A percentile compares a stretch with the other conserved stretches of the same genome.
phyloP scores from a whole-genome alignment of 2,329 filamentous ascomycete species.

The Parafenestella ontariensis region DNA sequence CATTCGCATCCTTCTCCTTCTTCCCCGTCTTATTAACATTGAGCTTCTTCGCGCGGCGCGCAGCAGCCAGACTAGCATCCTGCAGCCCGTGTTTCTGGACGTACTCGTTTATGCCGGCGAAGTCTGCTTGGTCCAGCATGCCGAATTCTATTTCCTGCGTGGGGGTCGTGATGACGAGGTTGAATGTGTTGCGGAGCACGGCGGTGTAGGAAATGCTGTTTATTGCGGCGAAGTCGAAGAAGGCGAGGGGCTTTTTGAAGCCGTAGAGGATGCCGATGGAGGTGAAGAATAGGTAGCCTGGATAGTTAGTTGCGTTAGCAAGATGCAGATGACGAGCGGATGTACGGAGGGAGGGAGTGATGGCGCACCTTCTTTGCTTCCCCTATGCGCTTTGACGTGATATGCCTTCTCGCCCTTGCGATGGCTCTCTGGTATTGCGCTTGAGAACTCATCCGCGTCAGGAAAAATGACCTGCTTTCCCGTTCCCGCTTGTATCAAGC shows the following conservation, averaged over 20 bases:
- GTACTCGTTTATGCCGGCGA: slow-evolving; percentile 67
- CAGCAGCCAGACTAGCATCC: slow-evolving; percentile 68
- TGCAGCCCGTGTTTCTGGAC: slow-evolving; percentile 67
- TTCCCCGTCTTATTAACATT: slow-evolving; percentile 56
- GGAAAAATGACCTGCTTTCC: slow-evolving; percentile 61
- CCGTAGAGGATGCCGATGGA: slow-evolving; percentile 67
- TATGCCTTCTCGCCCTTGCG: slow-evolving; percentile 69
- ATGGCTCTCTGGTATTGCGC: slow-evolving; percentile 66
- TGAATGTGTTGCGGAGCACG: slow-evolving; percentile 70
- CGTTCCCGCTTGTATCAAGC: slow-evolving; percentile 51
- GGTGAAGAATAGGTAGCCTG: slow-evolving; percentile 69
- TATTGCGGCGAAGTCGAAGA: slow-evolving; percentile 66
- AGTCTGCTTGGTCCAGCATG: slow-evolving; percentile 71
- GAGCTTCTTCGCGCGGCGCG: slow-evolving; percentile 65
- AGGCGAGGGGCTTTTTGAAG: slow-evolving; percentile 70
- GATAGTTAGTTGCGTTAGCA: no score
- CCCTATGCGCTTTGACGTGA: slow-evolving; percentile 69
- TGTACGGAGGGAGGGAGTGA: no score
- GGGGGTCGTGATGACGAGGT: slow-evolving; percentile 64
- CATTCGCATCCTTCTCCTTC: slow-evolving; percentile 26
- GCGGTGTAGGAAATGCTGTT: slow-evolving; percentile 69
- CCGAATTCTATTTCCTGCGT: slow-evolving; percentile 67
- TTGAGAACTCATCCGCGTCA: slow-evolving; percentile 64
- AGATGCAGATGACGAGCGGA: no score
- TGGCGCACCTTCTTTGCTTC: slow-evolving; percentile 67